Evolutionary conservation across 1,284 basidiomycete species (phyloP).

Genomic region (Lentinus polychrous): DNA sequence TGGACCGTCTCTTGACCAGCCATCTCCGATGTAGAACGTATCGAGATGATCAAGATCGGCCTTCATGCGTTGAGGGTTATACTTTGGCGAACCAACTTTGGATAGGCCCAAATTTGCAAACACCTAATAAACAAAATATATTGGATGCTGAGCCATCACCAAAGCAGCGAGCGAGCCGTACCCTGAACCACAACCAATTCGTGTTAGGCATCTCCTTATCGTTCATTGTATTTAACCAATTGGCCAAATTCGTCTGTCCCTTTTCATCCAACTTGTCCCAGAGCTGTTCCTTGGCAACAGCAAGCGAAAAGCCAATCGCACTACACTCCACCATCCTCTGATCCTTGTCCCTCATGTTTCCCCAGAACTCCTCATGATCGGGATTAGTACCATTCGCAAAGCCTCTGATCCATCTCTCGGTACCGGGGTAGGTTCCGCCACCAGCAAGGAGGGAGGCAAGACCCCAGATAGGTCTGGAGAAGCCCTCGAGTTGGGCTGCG

Average conservation of each 20-base stretch:
- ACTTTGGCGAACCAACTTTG: conserved; percentile 52
- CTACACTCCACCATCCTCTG: conserved; percentile 82
- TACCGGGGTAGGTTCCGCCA: conserved; percentile 48
- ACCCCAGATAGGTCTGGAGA: conserved; percentile 73
- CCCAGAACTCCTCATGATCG: conserved; percentile 66
- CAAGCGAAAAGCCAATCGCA: conserved; percentile 66
- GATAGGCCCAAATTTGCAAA: conserved; percentile 73
- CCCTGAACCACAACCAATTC: conserved; percentile 80
- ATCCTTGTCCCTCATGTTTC: conserved; percentile 66
- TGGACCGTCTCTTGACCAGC: conserved; percentile 74
- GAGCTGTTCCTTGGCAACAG: conserved; percentile 57
- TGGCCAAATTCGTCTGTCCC: conserved; percentile 52
- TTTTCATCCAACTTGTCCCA: conserved; percentile 54
- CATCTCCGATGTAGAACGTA: conserved; percentile 71
- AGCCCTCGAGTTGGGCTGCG: conserved; percentile 72
- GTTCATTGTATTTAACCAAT: conserved; percentile 71
- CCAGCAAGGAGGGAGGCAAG: conserved; percentile 61
- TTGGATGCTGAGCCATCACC: too few species aligned
- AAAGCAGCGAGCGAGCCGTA: conserved; percentile 24
- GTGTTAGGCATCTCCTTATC: conserved; percentile 70
- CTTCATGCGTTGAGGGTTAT: conserved; percentile 56
- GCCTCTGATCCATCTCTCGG: conserved; percentile 57
- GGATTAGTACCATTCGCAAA: conserved; percentile 65
- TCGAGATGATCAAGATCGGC: conserved; percentile 73
- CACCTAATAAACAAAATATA: conserved; percentile 33